Evolutionary conservation across 805 yeast species (phyloP).

Genomic region (Cyberlindnera japonica): DNA sequence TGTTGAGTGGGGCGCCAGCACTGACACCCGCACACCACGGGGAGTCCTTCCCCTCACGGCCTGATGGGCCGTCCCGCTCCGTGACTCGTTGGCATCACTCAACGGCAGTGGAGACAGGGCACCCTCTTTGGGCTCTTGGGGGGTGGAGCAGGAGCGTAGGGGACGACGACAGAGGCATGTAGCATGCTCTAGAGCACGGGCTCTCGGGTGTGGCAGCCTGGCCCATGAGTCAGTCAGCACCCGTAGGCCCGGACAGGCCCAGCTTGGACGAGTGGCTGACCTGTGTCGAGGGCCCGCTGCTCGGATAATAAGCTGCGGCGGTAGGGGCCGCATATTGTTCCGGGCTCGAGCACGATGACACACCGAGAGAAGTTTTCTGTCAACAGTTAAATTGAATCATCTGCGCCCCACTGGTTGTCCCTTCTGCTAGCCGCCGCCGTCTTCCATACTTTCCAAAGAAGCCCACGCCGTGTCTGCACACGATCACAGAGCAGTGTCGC

Average conservation of each 20-base stretch:
- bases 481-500: too few species aligned
- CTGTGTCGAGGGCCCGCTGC: not conserved
- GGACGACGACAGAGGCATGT: too few species aligned
- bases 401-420: not conserved
- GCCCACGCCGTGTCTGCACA: too few species aligned
- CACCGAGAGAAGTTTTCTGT: not conserved
- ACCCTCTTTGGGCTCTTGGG: too few species aligned
- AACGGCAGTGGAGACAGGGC: too few species aligned
- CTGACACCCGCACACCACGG: not conserved
- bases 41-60: constrained; percentile 1
- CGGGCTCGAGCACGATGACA: constrained; percentile 2
- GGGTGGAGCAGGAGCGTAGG: too few species aligned
- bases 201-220: too few species aligned
- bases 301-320: constrained; percentile 1
- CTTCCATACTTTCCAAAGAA: too few species aligned
- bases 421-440: too few species aligned
- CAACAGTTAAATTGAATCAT: not conserved
- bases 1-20: not conserved
- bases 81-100: not conserved
- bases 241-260: constrained; percentile 1
- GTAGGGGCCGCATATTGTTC: constrained; percentile 5
- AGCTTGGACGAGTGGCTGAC: not conserved
- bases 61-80: constrained; percentile 1
- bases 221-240: not conserved
- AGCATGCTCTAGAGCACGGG: too few species aligned